phyloP scores from a whole-genome alignment of 2,329 filamentous ascomycete genomes.

The Colletotrichum eremochloae region DNA sequence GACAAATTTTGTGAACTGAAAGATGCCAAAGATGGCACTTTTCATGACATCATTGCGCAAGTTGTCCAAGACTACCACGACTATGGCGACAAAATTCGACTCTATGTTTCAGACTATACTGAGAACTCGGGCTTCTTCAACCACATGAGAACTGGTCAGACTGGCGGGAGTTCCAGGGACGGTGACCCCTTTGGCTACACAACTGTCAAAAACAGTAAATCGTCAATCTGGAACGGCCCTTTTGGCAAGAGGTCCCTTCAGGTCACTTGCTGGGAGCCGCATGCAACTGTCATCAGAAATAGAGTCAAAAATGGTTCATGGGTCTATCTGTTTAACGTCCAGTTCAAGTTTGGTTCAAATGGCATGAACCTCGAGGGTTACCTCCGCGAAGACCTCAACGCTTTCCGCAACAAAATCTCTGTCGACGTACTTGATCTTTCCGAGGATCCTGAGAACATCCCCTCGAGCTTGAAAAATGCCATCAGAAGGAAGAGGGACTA shows the following conservation, averaged over 20 bases:
- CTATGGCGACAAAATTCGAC: constrained; percentile 61
- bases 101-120: constrained; percentile 90
- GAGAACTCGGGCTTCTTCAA: constrained; percentile 74
- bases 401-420: constrained; percentile 63
- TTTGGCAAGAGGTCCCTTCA: constrained; percentile 79
- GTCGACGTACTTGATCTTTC: constrained; percentile 64
- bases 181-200: constrained; percentile 71
- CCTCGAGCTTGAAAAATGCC: constrained; percentile 67
- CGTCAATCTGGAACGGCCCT: constrained; percentile 76
- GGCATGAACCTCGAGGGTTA: constrained; percentile 76
- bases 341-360: constrained; percentile 70
- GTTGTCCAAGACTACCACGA: constrained; percentile 69
- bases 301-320: constrained; percentile 71
- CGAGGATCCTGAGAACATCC: constrained; percentile 57
- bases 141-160: constrained; percentile 51
- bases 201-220: constrained; percentile 39
- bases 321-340: constrained; percentile 79
- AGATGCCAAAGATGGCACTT: constrained; percentile 68
- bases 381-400: constrained; percentile 71
- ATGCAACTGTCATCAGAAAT: constrained; percentile 70
- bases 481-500: constrained; percentile 76
- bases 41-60: constrained; percentile 79
- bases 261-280: constrained; percentile 77
- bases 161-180: constrained; percentile 53
- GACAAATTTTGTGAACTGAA: constrained; percentile 75